Conservation (phyloP, 495 filamentous ascomycete genomes). For the Emericellopsis terricola region DNA sequence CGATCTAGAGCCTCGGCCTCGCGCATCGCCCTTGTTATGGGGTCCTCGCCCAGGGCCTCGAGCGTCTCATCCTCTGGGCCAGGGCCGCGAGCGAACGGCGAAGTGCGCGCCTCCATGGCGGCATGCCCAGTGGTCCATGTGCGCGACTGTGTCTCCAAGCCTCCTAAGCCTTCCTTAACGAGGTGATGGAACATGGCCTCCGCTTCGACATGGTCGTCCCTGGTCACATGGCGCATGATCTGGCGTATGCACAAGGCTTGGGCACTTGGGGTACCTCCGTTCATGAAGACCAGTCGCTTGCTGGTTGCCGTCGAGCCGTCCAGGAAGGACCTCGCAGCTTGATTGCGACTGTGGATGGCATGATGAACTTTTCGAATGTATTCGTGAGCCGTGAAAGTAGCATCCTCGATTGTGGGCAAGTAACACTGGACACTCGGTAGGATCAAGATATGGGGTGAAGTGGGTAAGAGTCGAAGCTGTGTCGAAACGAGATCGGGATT, state of each 20-base stretch:
- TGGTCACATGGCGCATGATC: slow-evolving; percentile 23
- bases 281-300: slow-evolving; percentile 29
- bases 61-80: neutral
- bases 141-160: slow-evolving; percentile 8
- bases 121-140: slow-evolving; percentile 1
- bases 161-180: slow-evolving; percentile 20
- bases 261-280: slow-evolving; percentile 30
- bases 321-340: slow-evolving; percentile 26
- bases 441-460: slow-evolving; percentile 27
- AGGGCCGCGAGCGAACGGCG: neutral
- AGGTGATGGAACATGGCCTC: slow-evolving; percentile 24
- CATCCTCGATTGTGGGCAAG: slow-evolving; percentile 7
- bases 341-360: slow-evolving; percentile 19
- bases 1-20: slow-evolving; percentile 30
- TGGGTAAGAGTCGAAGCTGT: slow-evolving; percentile 31
- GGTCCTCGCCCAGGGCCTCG: slow-evolving; percentile 12
- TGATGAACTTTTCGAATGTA: slow-evolving; percentile 23
- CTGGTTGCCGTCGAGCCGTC: slow-evolving; percentile 15
- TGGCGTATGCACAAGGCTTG: slow-evolving; percentile 21
- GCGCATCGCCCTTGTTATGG: slow-evolving; percentile 25
- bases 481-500: slow-evolving; percentile 25
- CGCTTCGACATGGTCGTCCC: slow-evolving; percentile 20
- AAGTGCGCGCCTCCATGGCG: neutral
- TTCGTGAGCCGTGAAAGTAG: slow-evolving; percentile 14
- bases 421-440: slow-evolving; percentile 24